Base-by-base conservation (phyloP, 2,329 filamentous ascomycete genomes). In the Fusarium praegraminearum region DNA sequence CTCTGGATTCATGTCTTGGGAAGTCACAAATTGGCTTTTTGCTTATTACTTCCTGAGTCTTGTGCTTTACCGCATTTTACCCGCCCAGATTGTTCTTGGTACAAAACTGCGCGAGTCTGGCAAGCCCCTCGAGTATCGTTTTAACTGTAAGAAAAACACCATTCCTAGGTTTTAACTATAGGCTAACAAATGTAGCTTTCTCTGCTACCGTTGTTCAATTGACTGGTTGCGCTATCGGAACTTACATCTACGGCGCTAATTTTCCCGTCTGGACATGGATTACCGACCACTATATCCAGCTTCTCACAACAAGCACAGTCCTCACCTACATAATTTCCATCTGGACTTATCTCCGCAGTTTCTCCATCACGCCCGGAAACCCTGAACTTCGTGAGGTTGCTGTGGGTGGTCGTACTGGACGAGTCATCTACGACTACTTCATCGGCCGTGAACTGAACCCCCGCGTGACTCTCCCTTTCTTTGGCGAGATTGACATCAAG, bases 401-500 rank as follows among this genome's bases (percentile, higher is more conserved):
- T 1, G 86, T 86, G 8, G 93, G 93, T 30, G 94, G 93, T 11
- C 87, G 91, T 73, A 90, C 89, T 2, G 94, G 93, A 53, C 97
- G 93, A 78, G 82, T 93, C 64, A 83, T 97, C 33, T 97, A 98
- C 79, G 94, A 98, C 80, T 98, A 93, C 87, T 97, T 93, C 80
- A 97, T 98, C 68, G 94, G 94, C n/a, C 92, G 94, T 22, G 94
- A 97, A 78, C 89, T 97, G 58, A 98, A 97, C 80, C 94, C 94
- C 4, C 92, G 94, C 45, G 79, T 96, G 59, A 88, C 85, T 0
- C 80, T 97, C 18, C 93, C 93, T 0, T 78, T 96, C 41, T 84
- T 97, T 64, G 93, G 93, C 65, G 91, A 93, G 67, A 84, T 97
- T 55, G 94, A 98, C 75, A 91, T 98, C 81, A 97, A 97, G 80